These are phyloP conservation scores for Coprinopsis sp. DNA, from an alignment of 768 basidiomycete genomes.

Conservation along the genomic window DNA sequence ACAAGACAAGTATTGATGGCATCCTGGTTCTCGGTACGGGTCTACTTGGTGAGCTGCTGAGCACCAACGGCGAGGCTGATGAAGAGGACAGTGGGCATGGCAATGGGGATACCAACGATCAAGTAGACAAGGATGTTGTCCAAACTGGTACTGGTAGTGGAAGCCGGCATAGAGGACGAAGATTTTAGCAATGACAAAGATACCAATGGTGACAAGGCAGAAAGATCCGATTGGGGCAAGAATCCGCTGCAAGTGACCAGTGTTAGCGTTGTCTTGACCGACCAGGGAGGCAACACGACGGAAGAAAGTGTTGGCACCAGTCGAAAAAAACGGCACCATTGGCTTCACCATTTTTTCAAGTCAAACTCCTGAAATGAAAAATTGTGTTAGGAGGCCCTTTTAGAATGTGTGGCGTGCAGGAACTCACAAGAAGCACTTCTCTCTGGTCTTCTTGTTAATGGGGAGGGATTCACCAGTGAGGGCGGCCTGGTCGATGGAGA, in stretches of 20 bases:
- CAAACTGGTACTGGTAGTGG: conserved; percentile 88
- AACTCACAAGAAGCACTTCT: conserved; percentile 96
- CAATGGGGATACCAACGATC: conserved; percentile 99
- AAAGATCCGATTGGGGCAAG: conserved; percentile 97
- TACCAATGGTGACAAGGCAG: conserved; percentile 93
- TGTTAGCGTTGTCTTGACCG: conserved; percentile 95
- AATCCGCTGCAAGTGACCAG: conserved; percentile 98
- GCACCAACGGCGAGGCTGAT: conserved; percentile 99
- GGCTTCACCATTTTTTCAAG: conserved; percentile 98
- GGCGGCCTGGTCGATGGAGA: conserved; percentile 98
- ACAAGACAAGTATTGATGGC: conserved; percentile 92
- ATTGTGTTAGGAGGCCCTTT: conserved; percentile 1
- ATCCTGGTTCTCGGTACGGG: conserved; percentile 99
- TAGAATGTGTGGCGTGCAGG: conserved; percentile 6
- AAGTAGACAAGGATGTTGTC: conserved; percentile 97
- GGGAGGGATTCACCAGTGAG: conserved; percentile 97
- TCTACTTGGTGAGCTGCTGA: conserved; percentile 98
- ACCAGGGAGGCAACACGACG: conserved; percentile 97
- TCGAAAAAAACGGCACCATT: conserved; percentile 98
- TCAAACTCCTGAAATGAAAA: conserved; percentile 59
- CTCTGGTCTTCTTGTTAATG: conserved; percentile 86
- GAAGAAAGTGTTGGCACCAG: conserved; percentile 98
- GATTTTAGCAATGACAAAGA: conserved; percentile 93
- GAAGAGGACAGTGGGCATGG: conserved; percentile 98
- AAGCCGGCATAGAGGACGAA: conserved; percentile 91